Evolutionary conservation across 371 early-diverging fungal genomes (phyloP).

Genomic region (Dentiscutata heterogama): DNA sequence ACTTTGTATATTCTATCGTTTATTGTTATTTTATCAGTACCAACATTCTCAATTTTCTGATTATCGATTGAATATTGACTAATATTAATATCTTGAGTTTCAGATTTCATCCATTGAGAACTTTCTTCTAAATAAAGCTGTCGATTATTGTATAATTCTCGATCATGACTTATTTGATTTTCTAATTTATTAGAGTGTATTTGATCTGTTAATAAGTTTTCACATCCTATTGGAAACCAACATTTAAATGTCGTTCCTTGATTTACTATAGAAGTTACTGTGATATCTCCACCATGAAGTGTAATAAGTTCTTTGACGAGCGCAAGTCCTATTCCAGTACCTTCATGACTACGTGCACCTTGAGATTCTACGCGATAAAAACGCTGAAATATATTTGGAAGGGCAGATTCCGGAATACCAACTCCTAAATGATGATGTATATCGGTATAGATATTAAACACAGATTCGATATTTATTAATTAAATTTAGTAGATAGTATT

Average conservation of each 20-base stretch:
- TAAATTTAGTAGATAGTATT: neutral
- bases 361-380: constrained; percentile 57
- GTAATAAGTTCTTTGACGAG: constrained; percentile 58
- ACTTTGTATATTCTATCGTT: constrained; percentile 46
- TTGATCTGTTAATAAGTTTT: constrained; percentile 43
- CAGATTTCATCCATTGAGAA: constrained; percentile 25
- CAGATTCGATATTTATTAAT: no score
- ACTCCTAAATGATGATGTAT: constrained; percentile 44
- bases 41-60: neutral
- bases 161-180: constrained; percentile 3
- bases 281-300: constrained; percentile 56
- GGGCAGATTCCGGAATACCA: constrained; percentile 53
- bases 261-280: constrained; percentile 50
- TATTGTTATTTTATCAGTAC: neutral
- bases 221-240: constrained; percentile 52
- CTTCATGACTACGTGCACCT: constrained; percentile 57
- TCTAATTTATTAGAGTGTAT: no score
- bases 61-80: neutral
- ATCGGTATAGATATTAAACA: no score
- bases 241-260: constrained; percentile 54
- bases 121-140: constrained; percentile 37
- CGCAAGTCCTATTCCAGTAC: constrained; percentile 60
- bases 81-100: neutral
- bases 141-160: constrained; percentile 1
- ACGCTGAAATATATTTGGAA: constrained; percentile 54